A percentile compares a stretch with the other conserved stretches of the same genome.
These are phyloP conservation scores for Rhododendron ovatum DNA, from an alignment of 148 eudicot species.

Conservation along the genomic window DNA sequence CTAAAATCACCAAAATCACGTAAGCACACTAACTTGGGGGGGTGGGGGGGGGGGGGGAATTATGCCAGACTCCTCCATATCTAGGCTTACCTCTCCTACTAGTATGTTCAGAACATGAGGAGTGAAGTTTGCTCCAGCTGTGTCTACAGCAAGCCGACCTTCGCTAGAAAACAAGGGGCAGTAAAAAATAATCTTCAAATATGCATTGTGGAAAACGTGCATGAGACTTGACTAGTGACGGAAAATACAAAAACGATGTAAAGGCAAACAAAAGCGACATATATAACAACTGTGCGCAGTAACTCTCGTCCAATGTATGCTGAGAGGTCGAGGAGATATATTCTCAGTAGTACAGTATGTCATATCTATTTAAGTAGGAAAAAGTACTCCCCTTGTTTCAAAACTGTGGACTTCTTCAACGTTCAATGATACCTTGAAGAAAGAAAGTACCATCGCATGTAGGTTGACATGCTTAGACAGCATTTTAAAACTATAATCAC, in stretches of 20 bases:
- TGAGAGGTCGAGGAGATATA: not conserved
- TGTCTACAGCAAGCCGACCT: no score
- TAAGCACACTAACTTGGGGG: no score
- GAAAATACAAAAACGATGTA: not conserved
- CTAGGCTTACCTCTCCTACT: no score
- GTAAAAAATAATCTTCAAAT: not conserved
- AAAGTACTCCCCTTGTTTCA: not conserved
- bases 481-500: not conserved
- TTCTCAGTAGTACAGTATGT: not conserved
- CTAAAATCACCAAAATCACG: no score
- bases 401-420: not conserved
- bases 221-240: not conserved
- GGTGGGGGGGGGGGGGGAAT: no score
- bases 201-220: not conserved
- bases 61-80: no score
- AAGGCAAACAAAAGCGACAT: not conserved
- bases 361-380: not conserved
- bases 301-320: not conserved
- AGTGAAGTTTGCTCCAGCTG: no score
- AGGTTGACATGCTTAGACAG: not conserved
- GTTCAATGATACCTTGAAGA: not conserved
- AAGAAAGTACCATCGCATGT: not conserved
- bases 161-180: not conserved
- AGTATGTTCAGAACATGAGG: no score
- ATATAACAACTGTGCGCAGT: not conserved